Conservation (phyloP, 371 early-diverging fungal species). For the Phascolomyces articulosus region DNA sequence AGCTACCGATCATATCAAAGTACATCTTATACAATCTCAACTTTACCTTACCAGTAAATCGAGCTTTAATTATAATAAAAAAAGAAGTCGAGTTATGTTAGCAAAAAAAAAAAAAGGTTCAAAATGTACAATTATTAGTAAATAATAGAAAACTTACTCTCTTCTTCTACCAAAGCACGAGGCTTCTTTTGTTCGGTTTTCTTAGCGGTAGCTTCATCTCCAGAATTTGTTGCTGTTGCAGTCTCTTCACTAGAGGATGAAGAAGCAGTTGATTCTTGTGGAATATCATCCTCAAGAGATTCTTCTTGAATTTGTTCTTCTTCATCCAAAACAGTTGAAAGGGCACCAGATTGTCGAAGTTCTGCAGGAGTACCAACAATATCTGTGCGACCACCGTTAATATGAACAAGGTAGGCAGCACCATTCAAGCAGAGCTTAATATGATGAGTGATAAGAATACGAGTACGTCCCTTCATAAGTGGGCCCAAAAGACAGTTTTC, state of each 20-base stretch:
- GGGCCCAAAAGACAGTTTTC: constrained; percentile 70
- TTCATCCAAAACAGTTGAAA: constrained; percentile 44
- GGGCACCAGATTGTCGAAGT: constrained; percentile 42
- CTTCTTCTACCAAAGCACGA: constrained; percentile 38
- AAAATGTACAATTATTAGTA: no score
- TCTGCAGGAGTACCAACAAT: constrained; percentile 48
- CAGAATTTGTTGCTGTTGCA: not conserved
- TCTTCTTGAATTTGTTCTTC: constrained; percentile 37
- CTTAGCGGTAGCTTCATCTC: not conserved
- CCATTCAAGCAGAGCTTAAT: constrained; percentile 75
- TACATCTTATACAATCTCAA: constrained; percentile 52
- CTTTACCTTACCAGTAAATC: constrained; percentile 58
- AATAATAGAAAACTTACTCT: constrained; percentile 23
- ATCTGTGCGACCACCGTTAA: constrained; percentile 59
- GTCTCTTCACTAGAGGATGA: not conserved
- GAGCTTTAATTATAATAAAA: constrained; percentile 18
- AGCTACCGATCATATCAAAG: constrained; percentile 47
- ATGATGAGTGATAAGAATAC: constrained; percentile 90
- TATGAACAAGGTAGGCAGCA: constrained; percentile 64
- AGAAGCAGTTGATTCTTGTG: not conserved
- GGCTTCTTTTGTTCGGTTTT: constrained; percentile 24
- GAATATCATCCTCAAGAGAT: constrained; percentile 24
- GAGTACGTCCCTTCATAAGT: constrained; percentile 77
- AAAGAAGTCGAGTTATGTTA: not conserved
- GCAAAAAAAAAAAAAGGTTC: no score